Base-by-base conservation (phyloP, 768 basidiomycete genomes). In the Cytidiella melzeri region DNA sequence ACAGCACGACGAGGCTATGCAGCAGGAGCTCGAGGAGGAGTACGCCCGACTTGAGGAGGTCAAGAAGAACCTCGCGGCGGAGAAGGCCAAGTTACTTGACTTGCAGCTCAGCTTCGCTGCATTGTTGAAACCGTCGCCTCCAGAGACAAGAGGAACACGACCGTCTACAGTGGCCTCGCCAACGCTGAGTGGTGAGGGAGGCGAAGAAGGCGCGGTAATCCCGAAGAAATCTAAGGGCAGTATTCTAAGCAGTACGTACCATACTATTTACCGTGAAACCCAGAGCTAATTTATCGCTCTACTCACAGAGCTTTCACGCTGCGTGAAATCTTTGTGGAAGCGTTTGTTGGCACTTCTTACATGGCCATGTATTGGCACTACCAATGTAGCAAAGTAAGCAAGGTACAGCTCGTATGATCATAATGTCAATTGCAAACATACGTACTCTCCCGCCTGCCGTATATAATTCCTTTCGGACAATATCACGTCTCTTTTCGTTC, bases 1-100 rank as follows among this genome's bases (percentile, higher is more conserved):
- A 30, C 25, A 49, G 51, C 41, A 53, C 27, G 54, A 58, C 45
- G 47, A 49, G 48, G 51, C 45, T 43, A 36, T 40, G 40, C 46
- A 48, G 34, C 13, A 41, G 24, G 55, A 56, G 41, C 36, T 53
- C 21, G 45, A 50, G 43, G 55, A 50, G 38, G 52, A 24, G 45
- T 37, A 40, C 10, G 40, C 21, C 15, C 27, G 30, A 12, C 24
- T 55, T 3, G 28, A 7, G 24, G 43, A 20, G 7, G 50, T 41
- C 37, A 40, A 34, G 46, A 41, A 38, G 45, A 48, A 36, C 40
- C 50, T 51, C 41, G 38, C 20, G 30, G 53, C 27, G 26, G 44
- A 55, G 48, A 46, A 47, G 49, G 11, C 46, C 48, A 25, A 28
- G 53, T 43, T 54, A 15, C 15, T 34, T 34, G 30, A 7, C 24